Percentiles rank a stretch among this genome's conserved stretches.
phyloP scores from a whole-genome alignment of 2,329 filamentous ascomycete species.

The Colletotrichum tamarilloi region DNA sequence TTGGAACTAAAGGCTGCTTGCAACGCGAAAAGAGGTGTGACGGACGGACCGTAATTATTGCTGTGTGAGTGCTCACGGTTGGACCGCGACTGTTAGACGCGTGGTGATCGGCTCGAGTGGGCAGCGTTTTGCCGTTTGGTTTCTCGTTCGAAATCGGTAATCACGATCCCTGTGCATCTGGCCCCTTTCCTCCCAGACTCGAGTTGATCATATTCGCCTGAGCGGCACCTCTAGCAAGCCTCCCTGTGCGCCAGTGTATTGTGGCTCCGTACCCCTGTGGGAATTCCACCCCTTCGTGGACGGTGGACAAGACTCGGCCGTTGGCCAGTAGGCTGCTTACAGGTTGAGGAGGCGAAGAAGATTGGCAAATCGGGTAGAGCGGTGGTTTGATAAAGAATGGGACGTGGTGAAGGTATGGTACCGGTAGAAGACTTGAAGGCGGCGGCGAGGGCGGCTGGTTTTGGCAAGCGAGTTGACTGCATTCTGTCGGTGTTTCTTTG shows the following conservation, averaged over 20 bases:
- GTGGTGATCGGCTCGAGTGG: conserved; percentile 6
- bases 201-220: not conserved
- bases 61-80: not conserved
- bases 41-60: not conserved
- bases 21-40: conserved; percentile 4
- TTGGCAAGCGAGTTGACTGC: not conserved
- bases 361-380: not conserved
- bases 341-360: not conserved
- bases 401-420: not conserved
- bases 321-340: not conserved
- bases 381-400: not conserved
- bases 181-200: not conserved
- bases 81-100: not conserved
- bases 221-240: not conserved
- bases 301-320: not conserved
- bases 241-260: not conserved
- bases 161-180: not conserved
- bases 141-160: not conserved
- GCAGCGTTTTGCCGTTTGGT: not conserved
- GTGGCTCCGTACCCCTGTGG: not conserved
- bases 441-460: not conserved
- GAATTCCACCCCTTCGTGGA: not conserved
- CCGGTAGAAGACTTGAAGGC: not conserved
- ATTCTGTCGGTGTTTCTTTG: not conserved
- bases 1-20: not conserved